phyloP scores from a whole-genome alignment of 129 eudicot species.

The Glebionis coronaria region DNA sequence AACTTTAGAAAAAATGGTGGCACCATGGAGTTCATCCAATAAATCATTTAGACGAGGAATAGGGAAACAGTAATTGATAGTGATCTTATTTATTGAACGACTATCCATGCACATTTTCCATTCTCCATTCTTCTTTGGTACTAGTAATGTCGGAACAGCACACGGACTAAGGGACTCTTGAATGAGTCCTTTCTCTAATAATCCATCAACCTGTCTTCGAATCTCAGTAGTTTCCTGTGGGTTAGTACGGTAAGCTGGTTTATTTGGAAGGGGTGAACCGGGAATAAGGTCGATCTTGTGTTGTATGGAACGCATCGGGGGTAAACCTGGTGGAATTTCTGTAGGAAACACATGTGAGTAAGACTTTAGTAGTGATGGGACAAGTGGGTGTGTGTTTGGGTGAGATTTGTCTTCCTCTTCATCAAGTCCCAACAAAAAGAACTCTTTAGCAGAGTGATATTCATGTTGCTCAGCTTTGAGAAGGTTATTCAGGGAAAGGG shows the following conservation, averaged over 20 bases:
- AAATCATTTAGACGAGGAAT: background rate
- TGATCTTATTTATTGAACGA: too few species aligned
- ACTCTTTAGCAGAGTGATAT: background rate
- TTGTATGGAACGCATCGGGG: background rate
- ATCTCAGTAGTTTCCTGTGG: background rate
- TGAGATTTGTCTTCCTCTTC: background rate
- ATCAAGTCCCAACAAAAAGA: background rate
- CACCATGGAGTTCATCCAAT: background rate
- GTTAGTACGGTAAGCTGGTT: background rate
- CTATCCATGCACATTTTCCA: too few species aligned
- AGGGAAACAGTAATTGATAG: background rate
- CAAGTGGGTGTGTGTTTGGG: background rate
- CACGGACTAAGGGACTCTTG: background rate
- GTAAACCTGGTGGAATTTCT: background rate
- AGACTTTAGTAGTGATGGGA: background rate
- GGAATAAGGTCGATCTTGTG: background rate
- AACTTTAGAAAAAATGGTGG: background rate
- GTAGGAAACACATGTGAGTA: background rate
- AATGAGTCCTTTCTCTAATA: background rate
- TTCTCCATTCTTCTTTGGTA: background rate
- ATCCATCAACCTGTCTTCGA: too few species aligned
- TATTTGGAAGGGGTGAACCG: background rate
- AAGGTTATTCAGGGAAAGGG: background rate
- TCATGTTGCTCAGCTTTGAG: background rate
- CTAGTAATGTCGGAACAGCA: background rate